A percentile compares a stretch with the other conserved stretches of the same genome.
Conservation (phyloP, 2,329 filamentous ascomycete species). For the Hypoxylon sp. region DNA sequence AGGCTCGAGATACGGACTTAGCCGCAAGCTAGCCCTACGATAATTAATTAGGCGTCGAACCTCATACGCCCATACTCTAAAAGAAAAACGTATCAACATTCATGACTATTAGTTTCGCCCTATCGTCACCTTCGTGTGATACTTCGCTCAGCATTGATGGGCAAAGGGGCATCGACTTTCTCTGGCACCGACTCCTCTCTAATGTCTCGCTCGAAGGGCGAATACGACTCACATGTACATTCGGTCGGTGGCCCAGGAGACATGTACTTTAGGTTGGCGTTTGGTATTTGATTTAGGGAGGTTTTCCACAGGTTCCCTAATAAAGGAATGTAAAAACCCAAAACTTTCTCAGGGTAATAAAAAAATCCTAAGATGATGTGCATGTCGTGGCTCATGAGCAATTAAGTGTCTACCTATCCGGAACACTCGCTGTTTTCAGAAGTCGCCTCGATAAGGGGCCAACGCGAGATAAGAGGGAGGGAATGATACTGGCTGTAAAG, state of each 20-base stretch:
- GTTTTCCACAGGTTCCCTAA: not conserved
- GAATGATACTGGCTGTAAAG: too few species aligned
- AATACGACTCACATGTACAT: not conserved
- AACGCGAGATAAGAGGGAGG: not conserved
- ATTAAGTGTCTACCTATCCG: not conserved
- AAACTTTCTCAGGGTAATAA: not conserved
- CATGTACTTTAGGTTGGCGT: not conserved
- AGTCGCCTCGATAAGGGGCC: not conserved
- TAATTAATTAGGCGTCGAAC: not conserved
- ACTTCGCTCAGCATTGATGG: not conserved
- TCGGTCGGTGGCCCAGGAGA: not conserved
- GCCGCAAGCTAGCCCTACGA: not conserved
- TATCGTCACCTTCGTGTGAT: not conserved
- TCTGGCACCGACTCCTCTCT: not conserved
- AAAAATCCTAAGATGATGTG: not conserved
- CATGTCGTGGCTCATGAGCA: not conserved
- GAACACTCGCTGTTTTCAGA: not conserved
- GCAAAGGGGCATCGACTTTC: not conserved
- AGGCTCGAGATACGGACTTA: not conserved
- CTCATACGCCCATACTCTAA: not conserved
- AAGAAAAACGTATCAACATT: not conserved
- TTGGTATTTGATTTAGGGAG: not conserved
- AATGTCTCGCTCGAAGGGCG: not conserved
- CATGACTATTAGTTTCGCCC: not conserved
- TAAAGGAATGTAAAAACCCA: constrained; percentile 1